Base-by-base conservation (phyloP, 164 flowering plant species). In the grape (Vitis vinifera) region DNA sequence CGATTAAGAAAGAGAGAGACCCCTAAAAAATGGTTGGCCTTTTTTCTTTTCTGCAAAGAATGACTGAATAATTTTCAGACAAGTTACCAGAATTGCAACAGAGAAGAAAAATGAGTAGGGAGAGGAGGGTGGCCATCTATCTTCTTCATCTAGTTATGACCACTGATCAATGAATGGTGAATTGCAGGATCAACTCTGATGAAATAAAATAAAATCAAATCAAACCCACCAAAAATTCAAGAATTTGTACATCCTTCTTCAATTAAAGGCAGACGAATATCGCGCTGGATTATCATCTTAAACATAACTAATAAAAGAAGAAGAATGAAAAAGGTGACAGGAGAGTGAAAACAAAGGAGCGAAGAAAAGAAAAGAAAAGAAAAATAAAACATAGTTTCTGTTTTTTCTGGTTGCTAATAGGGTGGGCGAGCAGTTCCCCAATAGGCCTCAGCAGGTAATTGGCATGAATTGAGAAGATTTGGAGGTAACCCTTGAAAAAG, bases 341-440 rank as follows among this genome's bases (percentile, higher is more conserved):
- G 14, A 56, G 27, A 12, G 11, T 29, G 61, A 27, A 49, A 30
- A 29, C 37, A 30, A 14, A 10, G 8, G 37, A 53, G 63, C 4
- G 29, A 57, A 67, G 51, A 49, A 37, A 50, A 14, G 31, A 66
- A 37, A 50, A 14, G 31, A 66, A 58, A 61, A 27, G 57, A 55
- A 62, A 47, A 51, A 31, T 17, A n/a, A 62, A 63, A 56, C 51
- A 17, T 15, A 16, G 30, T 49, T n/a, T 13, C 15, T 51, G 60
- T 59, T 67, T 29, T 15, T 29, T 27, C 37, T 14, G 44, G 44
- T 57, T 19, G 59, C 83, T 62, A 88, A 70, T 68, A 91, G 9
- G 92, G 89, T 66, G 92, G 86, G 29, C 90, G 91, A 71, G 74
- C 81, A 13, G 82, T 80, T 11, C 79, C 86, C 88, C 93, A 86